A percentile compares a stretch with the other conserved stretches of the same genome.
phyloP scores from a whole-genome alignment of 2,329 filamentous ascomycete species.

The Colletotrichum sansevieriae region DNA sequence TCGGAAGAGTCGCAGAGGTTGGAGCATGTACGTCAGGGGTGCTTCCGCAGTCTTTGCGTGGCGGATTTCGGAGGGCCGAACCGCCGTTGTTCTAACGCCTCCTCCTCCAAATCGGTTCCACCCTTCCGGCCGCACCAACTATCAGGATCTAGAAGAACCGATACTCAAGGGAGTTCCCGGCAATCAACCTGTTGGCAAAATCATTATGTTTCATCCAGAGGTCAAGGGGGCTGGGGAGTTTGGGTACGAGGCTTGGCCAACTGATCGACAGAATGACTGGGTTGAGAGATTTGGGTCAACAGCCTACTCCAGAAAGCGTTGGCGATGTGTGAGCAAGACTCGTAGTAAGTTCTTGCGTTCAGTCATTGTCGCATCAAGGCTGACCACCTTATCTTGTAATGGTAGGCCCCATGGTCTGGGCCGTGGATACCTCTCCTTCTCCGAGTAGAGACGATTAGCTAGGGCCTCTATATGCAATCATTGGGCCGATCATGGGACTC shows the following conservation, averaged over 20 bases:
- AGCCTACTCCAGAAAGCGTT: background rate
- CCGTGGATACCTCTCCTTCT: no score
- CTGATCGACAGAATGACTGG: background rate
- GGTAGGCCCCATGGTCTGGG: no score
- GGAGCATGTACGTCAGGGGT: background rate
- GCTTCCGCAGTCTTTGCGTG: background rate
- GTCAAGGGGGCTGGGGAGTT: background rate
- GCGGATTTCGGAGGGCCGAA: background rate
- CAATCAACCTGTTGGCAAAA: background rate
- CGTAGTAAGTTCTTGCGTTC: no score
- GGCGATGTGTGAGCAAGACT: background rate
- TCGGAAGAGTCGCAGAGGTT: background rate
- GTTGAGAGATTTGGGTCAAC: background rate
- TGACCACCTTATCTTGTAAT: no score
- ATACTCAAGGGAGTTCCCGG: background rate
- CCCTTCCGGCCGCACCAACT: background rate
- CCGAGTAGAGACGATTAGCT: no score
- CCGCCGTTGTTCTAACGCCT: background rate
- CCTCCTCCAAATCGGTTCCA: background rate
- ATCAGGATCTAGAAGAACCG: background rate
- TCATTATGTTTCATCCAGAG: background rate
- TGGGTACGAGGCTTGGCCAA: background rate
- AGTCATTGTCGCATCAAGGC: no score
- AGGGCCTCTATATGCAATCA: no score
- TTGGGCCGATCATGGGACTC: no score